Evolutionary conservation across 129 eudicot genomes (phyloP).

Genomic region (Artemisia argyi): DNA sequence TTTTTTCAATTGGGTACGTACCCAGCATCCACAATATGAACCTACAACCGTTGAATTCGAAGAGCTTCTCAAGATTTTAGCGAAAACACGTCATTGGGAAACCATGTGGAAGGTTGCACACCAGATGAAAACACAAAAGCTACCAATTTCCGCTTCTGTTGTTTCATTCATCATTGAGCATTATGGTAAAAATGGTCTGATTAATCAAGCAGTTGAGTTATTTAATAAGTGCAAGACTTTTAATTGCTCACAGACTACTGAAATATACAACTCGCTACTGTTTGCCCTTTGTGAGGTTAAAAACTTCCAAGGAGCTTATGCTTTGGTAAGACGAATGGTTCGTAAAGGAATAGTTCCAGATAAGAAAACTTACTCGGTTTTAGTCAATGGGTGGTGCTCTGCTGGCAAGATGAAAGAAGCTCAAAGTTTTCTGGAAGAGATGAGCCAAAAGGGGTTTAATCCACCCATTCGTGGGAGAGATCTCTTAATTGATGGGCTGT

Average conservation of each 20-base stretch:
- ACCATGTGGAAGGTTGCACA: slow-evolving; percentile 97
- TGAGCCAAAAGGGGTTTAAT: slow-evolving; percentile 81
- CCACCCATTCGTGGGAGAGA: slow-evolving; percentile 95
- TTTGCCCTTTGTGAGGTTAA: slow-evolving; percentile 84
- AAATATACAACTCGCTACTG: slow-evolving; percentile 68
- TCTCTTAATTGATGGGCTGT: slow-evolving; percentile 76
- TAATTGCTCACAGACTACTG: slow-evolving; percentile 66
- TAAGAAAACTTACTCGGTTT: slow-evolving; percentile 77
- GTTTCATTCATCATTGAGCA: slow-evolving; percentile 75
- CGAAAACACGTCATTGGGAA: slow-evolving; percentile 72
- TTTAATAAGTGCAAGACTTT: slow-evolving; percentile 67
- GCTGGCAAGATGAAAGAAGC: slow-evolving; percentile 94
- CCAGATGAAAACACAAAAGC: slow-evolving; percentile 53
- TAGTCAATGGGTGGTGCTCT: slow-evolving; percentile 93
- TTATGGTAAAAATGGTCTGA: slow-evolving; percentile 74
- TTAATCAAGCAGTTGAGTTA: slow-evolving; percentile 86
- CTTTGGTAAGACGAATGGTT: slow-evolving; percentile 77
- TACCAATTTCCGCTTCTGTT: slow-evolving; percentile 59
- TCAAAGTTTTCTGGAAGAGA: slow-evolving; percentile 83
- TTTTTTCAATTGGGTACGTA: slow-evolving; percentile 88
- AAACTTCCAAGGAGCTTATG: slow-evolving; percentile 93
- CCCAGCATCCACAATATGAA: slow-evolving; percentile 70
- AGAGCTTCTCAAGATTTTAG: slow-evolving; percentile 79
- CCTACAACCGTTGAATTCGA: slow-evolving; percentile 87
- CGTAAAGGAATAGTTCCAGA: slow-evolving; percentile 70